Conservation (phyloP, 2,329 filamentous ascomycete species). For the Fusarium pseudocircinatum region DNA sequence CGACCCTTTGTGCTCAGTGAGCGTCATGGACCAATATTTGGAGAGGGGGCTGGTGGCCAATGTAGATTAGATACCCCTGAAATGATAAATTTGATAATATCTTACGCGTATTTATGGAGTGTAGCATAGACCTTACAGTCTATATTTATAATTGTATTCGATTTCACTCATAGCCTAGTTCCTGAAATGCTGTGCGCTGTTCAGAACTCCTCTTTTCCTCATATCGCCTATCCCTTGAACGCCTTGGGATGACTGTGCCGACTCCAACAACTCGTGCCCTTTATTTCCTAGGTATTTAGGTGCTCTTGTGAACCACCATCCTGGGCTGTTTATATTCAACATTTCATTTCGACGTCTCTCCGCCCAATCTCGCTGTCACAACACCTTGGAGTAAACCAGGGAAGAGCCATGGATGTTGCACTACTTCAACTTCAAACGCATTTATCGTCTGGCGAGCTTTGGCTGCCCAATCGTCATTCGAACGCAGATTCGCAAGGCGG, state of each 20-base stretch:
- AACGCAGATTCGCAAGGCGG: constrained; percentile 76
- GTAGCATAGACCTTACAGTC: not conserved
- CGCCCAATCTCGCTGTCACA: constrained; percentile 77
- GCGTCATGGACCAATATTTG: constrained; percentile 16
- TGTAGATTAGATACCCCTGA: constrained; percentile 57
- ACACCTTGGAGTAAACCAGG: constrained; percentile 80
- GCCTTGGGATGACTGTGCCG: constrained; percentile 2
- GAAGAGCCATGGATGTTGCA: constrained; percentile 94
- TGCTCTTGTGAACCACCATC: constrained; percentile 25
- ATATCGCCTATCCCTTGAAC: not conserved
- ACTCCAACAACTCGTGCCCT: not conserved
- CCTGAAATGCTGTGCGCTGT: not conserved
- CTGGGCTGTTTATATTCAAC: constrained; percentile 40
- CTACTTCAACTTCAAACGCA: constrained; percentile 89
- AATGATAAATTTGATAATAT: constrained; percentile 38
- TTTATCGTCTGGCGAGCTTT: constrained; percentile 78
- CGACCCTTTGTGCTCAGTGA: constrained; percentile 9
- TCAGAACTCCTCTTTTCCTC: not conserved
- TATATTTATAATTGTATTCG: not conserved
- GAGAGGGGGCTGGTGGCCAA: constrained; percentile 31
- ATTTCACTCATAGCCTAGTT: not conserved
- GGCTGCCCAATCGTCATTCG: constrained; percentile 69
- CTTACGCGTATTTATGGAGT: not conserved
- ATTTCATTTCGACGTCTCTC: constrained; percentile 52
- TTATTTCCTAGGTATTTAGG: not conserved